Conservation (phyloP, 768 basidiomycete genomes). For the Panus rudis region DNA sequence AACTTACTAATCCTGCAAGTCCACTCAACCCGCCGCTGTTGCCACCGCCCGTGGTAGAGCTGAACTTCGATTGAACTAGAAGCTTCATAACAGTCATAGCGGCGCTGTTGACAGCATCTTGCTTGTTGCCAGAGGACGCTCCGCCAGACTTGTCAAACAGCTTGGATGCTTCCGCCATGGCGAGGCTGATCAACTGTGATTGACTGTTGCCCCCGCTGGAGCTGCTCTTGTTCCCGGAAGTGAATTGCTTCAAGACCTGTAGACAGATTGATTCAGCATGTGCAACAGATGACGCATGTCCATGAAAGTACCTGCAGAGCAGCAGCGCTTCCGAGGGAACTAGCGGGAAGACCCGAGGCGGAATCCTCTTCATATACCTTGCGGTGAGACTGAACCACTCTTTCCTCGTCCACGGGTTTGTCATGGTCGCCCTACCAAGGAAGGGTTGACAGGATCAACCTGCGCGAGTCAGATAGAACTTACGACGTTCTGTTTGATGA, state of each 20-base stretch:
- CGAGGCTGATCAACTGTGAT: conserved; percentile 73
- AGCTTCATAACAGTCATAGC: conserved; percentile 85
- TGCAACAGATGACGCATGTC: not conserved
- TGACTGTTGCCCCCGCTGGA: conserved; percentile 33
- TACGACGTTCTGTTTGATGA: conserved; percentile 48
- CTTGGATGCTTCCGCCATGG: conserved; percentile 77
- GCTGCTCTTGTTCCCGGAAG: conserved; percentile 34
- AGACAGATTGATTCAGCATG: not conserved
- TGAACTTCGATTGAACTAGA: conserved; percentile 61
- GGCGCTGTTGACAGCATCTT: conserved; percentile 80
- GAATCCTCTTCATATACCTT: conserved; percentile 52
- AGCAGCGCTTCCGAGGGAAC: conserved; percentile 68
- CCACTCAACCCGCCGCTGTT: conserved; percentile 59
- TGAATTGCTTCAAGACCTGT: conserved; percentile 63
- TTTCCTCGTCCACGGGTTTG: conserved; percentile 60
- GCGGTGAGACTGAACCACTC: conserved; percentile 53
- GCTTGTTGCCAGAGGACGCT: conserved; percentile 60
- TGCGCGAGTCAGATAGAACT: not conserved
- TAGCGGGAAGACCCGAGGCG: conserved; percentile 47
- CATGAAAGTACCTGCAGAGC: conserved; percentile 51
- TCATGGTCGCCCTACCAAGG: conserved; percentile 41
- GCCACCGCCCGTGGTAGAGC: conserved; percentile 42
- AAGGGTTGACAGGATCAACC: not conserved
- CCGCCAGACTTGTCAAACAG: conserved; percentile 68
- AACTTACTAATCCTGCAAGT: conserved; percentile 55